Conservation (phyloP, 345 rosid genomes). For the Rhizophora mangle region DNA sequence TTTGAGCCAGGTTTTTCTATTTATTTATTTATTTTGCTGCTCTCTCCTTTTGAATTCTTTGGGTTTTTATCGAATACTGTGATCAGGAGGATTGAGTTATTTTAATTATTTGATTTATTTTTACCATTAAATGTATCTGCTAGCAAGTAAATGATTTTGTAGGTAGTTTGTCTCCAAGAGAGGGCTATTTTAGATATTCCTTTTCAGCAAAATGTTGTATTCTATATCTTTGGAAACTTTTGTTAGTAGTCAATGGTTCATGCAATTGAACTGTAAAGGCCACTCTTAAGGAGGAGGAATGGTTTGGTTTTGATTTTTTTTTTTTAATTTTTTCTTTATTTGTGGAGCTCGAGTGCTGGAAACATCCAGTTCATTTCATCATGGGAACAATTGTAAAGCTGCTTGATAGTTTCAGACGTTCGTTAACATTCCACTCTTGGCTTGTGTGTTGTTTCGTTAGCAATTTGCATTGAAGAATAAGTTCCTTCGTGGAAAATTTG, state of each 20-base stretch:
- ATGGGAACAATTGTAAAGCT: too few relatives aligned
- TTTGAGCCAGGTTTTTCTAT: conserved; percentile 69
- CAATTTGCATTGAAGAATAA: too few relatives aligned
- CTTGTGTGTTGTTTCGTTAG: too few relatives aligned
- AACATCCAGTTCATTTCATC: too few relatives aligned
- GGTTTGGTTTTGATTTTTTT: background rate
- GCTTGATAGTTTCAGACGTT: too few relatives aligned
- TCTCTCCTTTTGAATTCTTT: background rate
- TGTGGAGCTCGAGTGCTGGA: too few relatives aligned
- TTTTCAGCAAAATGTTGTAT: background rate
- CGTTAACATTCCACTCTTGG: too few relatives aligned
- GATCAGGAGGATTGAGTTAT: too few relatives aligned
- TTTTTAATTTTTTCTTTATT: background rate
- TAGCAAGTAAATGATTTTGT: background rate
- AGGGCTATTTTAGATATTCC: background rate
- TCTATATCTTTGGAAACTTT: background rate
- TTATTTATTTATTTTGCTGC: background rate
- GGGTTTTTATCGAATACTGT: background rate
- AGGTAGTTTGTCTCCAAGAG: background rate
- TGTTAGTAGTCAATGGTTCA: background rate
- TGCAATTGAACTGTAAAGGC: background rate
- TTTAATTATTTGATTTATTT: background rate
- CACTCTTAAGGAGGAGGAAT: background rate
- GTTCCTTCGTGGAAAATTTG: too few relatives aligned
- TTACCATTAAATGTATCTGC: background rate